Conservation (phyloP, 2,329 filamentous ascomycete species). For the Microascus cirrosus region DNA sequence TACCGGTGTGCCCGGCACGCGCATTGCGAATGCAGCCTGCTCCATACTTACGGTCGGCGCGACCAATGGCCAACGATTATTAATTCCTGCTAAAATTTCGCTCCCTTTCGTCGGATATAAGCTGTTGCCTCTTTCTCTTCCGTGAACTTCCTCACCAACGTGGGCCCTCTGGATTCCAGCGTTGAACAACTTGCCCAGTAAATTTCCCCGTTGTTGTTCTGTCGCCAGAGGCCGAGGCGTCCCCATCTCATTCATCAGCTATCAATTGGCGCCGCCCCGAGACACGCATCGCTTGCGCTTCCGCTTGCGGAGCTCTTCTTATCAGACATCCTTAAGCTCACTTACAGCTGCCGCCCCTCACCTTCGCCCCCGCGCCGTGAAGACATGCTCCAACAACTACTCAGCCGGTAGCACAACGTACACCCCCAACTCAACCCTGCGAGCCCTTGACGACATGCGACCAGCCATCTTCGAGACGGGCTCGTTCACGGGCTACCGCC, state of each 20-base stretch:
- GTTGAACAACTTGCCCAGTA: neutral
- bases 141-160: neutral
- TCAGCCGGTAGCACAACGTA: neutral
- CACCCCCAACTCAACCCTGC: neutral
- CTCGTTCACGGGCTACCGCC: conserved; percentile 49
- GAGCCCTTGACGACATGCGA: conserved; percentile 8
- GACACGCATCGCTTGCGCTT: neutral
- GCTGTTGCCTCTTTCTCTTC: neutral
- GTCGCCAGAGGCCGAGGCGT: neutral
- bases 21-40: neutral
- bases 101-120: neutral
- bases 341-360: neutral
- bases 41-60: neutral
- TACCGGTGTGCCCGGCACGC: neutral
- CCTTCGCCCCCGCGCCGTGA: neutral
- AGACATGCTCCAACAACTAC: neutral
- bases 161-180: neutral
- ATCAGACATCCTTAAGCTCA: neutral
- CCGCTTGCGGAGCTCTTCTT: neutral
- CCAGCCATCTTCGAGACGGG: conserved; percentile 33
- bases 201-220: neutral
- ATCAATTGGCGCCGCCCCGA: neutral
- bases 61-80: neutral
- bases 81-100: neutral
- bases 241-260: neutral